Evolutionary conservation across 208 protist genomes (phyloP), one percentile per base, ranked within the genome.

Genomic region (Angomonas deanei): DNA sequence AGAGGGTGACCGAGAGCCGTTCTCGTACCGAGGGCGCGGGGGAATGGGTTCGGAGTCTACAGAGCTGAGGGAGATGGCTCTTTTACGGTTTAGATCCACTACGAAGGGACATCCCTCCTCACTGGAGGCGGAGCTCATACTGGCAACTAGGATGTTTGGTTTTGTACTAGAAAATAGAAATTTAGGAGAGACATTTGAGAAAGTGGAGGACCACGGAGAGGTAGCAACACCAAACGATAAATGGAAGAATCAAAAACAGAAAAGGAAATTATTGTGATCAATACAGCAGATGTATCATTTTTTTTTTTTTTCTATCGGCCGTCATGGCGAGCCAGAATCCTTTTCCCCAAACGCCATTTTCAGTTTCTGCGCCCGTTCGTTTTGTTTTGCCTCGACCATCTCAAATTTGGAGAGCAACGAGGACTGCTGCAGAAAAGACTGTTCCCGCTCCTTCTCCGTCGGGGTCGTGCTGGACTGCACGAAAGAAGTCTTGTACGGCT

Each of bases 51-150:
- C 84, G 0, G 85, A 91, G 66, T 94, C 88, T 0, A 80, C 74
- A 21, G 88, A 94, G 67, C 85, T 92, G 58, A 94, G 80, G n/a
- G 85, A 92, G 11, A 92, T 78, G 2, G 52, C 26, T 27, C 32
- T 2, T 23, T 27, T 58, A 1, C 26, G 52, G 6, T 58, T 31
- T 6, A 58, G 27, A n/a, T 58, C 52, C 1, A 39, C 52, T n/a
- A 42, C 36, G 15, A 42, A n/a, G 11, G 36, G 36, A 42, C 8
- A 42, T 42, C 36, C 36, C 8, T 15, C 36, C 15, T 15, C 15
- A 15, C 36, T 42, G 15, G 36, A 42, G 36, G 8, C 36, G 11
- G 36, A 42, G n/a, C n/a, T n/a, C n/a, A n/a, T n/a, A n/a, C n/a
- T n/a, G n/a, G n/a, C n/a, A n/a, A n/a, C n/a, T n/a, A 42, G 8